phyloP scores from a whole-genome alignment of 2,329 filamentous ascomycete species.

The Fusarium avenaceum region DNA sequence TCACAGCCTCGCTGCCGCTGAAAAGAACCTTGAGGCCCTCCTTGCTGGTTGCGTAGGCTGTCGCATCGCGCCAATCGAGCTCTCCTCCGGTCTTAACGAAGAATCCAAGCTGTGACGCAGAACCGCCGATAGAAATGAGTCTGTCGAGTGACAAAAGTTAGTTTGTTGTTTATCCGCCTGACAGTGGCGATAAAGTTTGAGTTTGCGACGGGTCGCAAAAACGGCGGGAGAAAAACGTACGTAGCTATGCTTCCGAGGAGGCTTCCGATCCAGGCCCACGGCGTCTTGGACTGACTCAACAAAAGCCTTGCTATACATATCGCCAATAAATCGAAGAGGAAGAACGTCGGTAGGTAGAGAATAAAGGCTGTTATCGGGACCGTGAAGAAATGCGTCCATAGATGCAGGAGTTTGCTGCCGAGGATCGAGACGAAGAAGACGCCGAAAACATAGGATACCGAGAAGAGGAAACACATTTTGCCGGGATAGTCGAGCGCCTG shows the following conservation, averaged over 20 bases:
- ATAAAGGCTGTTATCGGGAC: conserved; percentile 50
- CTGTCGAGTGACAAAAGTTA: conserved; percentile 36
- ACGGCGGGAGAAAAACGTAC: conserved; percentile 39
- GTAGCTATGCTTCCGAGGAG: conserved; percentile 43
- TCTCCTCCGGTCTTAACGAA: conserved; percentile 52
- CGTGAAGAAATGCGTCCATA: conserved; percentile 47
- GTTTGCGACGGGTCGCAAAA: conserved; percentile 8
- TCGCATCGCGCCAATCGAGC: conserved; percentile 52
- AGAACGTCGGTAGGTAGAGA: conserved; percentile 52
- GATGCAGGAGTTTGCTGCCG: conserved; percentile 49
- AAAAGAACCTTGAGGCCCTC: conserved; percentile 52
- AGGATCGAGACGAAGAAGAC: conserved; percentile 50
- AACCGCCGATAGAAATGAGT: conserved; percentile 47
- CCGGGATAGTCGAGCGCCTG: conserved; percentile 10
- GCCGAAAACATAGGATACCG: conserved; percentile 49
- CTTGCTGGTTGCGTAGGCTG: conserved; percentile 49
- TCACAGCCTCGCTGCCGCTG: conserved; percentile 48
- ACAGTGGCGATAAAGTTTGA: background rate
- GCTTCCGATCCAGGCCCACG: conserved; percentile 41
- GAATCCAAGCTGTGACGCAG: conserved; percentile 52
- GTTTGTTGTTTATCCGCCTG: background rate
- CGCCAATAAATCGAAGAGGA: conserved; percentile 48
- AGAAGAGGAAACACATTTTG: conserved; percentile 43
- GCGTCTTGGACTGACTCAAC: conserved; percentile 42
- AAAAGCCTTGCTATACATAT: conserved; percentile 47